These are phyloP conservation scores for Fusarium sterilihyphosum DNA, from an alignment of 2,329 filamentous ascomycete genomes.

Conservation along the genomic window DNA sequence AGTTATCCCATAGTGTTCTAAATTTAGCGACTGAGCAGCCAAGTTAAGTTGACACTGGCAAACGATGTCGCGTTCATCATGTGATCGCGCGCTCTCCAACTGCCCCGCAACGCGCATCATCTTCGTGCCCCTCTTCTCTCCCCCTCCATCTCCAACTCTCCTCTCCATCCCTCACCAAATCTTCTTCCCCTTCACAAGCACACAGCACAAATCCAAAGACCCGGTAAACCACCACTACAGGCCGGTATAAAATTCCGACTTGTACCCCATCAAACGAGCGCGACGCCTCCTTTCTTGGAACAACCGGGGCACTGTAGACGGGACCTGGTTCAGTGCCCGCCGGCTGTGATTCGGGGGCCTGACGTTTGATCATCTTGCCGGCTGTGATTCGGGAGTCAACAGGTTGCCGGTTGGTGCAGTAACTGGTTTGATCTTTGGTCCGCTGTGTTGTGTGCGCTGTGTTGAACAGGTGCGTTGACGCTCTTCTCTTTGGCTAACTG, in stretches of 20 bases:
- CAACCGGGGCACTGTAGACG: not conserved
- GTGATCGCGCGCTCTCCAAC: not conserved
- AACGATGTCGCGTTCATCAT: accelerated
- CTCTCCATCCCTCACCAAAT: not conserved
- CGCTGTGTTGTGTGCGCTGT: not conserved
- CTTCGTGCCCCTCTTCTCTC: not conserved
- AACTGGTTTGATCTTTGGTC: not conserved
- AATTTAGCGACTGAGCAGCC: not conserved
- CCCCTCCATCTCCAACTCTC: not conserved
- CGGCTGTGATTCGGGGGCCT: not conserved
- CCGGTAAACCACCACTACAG: not conserved
- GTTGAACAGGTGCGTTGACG: accelerated
- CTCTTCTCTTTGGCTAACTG: not conserved
- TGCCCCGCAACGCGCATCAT: not conserved
- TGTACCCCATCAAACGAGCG: not conserved
- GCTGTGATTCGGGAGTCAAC: not conserved
- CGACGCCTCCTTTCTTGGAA: not conserved
- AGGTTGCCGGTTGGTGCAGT: not conserved
- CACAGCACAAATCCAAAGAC: not conserved
- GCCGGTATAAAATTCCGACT: not conserved
- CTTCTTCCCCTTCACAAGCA: not conserved
- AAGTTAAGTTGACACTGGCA: not conserved
- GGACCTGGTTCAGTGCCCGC: not conserved
- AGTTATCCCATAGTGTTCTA: not conserved
- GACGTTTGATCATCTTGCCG: not conserved